These are phyloP conservation scores for Plenodomus biglobosus DNA, from an alignment of 2,329 filamentous ascomycete species.

Conservation along the genomic window DNA sequence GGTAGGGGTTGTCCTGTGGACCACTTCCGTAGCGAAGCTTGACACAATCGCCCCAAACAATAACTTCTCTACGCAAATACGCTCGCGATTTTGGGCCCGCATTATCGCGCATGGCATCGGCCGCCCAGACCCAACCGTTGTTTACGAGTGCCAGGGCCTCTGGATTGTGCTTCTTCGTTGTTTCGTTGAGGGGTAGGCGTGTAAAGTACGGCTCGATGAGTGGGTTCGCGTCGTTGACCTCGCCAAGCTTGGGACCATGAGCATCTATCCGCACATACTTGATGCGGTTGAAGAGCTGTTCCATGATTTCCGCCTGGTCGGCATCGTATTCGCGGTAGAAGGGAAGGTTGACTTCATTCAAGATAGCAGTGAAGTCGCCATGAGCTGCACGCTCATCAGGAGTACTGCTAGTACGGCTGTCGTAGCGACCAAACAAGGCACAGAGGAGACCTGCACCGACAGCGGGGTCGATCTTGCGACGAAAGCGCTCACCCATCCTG, in stretches of 20 bases:
- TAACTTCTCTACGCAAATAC: constrained; percentile 95
- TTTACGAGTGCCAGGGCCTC: constrained; percentile 83
- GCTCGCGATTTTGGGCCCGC: constrained; percentile 85
- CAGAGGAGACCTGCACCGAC: constrained; percentile 70
- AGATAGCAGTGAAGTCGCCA: constrained; percentile 60
- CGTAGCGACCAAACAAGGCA: constrained; percentile 68
- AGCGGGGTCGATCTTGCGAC: constrained; percentile 68
- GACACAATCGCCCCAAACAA: constrained; percentile 98
- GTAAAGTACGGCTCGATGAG: constrained; percentile 96
- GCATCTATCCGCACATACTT: constrained; percentile 95
- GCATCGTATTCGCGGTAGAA: constrained; percentile 91
- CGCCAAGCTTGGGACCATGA: constrained; percentile 82
- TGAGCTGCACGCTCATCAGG: constrained; percentile 56
- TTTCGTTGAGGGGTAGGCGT: constrained; percentile 75
- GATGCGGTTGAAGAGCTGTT: constrained; percentile 90
- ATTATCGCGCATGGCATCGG: constrained; percentile 90
- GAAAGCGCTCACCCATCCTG: constrained; percentile 76
- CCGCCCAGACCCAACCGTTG: constrained; percentile 99
- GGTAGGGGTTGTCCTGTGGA: constrained; percentile 82
- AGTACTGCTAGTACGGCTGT: constrained; percentile 52
- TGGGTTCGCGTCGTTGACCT: constrained; percentile 74
- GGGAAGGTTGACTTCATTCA: constrained; percentile 83
- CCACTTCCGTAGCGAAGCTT: constrained; percentile 86
- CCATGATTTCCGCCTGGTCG: constrained; percentile 78
- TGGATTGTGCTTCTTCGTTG: constrained; percentile 73